A percentile compares a stretch with the other conserved stretches of the same genome.
phyloP scores from a whole-genome alignment of 345 rosid species.

The Arabidopsis suecica region DNA sequence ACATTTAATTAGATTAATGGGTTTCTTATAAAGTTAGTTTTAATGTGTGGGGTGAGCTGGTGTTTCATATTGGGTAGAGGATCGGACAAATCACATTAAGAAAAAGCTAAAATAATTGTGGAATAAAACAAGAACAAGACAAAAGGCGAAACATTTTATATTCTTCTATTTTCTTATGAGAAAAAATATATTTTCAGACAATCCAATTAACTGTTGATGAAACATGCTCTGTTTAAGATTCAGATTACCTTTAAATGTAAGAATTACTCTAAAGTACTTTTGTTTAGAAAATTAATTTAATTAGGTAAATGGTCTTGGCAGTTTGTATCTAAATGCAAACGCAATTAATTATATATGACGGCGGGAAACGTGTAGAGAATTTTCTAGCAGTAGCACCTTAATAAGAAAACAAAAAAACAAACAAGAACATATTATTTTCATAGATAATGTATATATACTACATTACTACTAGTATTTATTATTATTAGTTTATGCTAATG shows the following conservation, averaged over 20 bases:
- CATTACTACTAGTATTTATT: conserved; percentile 18
- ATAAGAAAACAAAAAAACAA: background rate
- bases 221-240: conserved; percentile 18
- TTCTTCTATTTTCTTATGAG: background rate
- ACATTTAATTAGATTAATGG: background rate
- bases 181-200: background rate
- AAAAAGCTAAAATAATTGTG: conserved; percentile 61
- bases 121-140: conserved; percentile 78
- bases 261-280: conserved; percentile 10
- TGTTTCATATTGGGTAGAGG: conserved; percentile 46
- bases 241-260: conserved; percentile 2
- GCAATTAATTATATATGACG: conserved; percentile 31
- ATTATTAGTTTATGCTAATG: background rate
- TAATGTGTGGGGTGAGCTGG: conserved; percentile 60
- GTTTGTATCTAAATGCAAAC: conserved; percentile 18
- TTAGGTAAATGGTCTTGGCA: conserved; percentile 30
- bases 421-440: conserved; percentile 11
- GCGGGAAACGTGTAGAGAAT: conserved; percentile 30
- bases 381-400: conserved; percentile 25
- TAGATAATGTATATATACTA: background rate
- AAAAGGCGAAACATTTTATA: conserved; percentile 49
- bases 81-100: conserved; percentile 58
- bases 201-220: conserved; percentile 20
- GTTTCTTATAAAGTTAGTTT: conserved; percentile 40
- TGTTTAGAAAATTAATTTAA: conserved; percentile 8